Base-by-base conservation (phyloP, 495 filamentous ascomycete species). In the Amorphotheca resinae region DNA sequence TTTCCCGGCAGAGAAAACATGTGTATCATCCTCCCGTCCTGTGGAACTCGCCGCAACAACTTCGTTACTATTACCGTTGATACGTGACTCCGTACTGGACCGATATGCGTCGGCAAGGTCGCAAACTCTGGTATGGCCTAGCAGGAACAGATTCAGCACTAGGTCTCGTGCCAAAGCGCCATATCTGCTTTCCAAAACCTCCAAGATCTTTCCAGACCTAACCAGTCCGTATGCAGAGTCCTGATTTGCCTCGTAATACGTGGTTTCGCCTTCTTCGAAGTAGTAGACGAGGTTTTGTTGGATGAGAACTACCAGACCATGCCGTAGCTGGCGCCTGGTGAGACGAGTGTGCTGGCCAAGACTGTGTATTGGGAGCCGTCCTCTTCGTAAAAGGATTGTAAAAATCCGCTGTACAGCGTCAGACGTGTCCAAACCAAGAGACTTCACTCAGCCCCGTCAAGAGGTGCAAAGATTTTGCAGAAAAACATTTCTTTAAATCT, bases 201-300 rank as follows among this genome's bases (percentile, higher is more conserved):
- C 73, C 20, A 91, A 61, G n/a, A 91, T 83, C 59, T 87, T 88
- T 5, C 85, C 87, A 15, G 74, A 72, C 21, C 89, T 81, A 14
- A 84, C 63, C 26, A 96, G 69, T 47, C 74, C 74, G 57, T 96
- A 95, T 37, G 84, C 79, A 20, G 80, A 68, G 36, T 73, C 64
- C 52, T 73, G 61, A 43, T 91, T 80, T 18, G 84, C 80, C 52
- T 93, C 82, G 63, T 95, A 96, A 55, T 76, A 74, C 18, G 84
- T 81, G 25, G 68, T 55, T 41, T 79, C 72, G 30, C 65, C 52
- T 30, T 84, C 75, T 43, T 74, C 72, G 49, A 78, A 73, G 60
- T 88, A 79, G 55, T 79, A 81, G 9, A 93, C 71, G 14, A 99
- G 72, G 48, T 88, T 84, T 52, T 93, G 79, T 58, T 96, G 91